These are phyloP conservation scores for Fusarium sp. DNA, from an alignment of 2,329 filamentous ascomycete species.

Conservation along the genomic window DNA sequence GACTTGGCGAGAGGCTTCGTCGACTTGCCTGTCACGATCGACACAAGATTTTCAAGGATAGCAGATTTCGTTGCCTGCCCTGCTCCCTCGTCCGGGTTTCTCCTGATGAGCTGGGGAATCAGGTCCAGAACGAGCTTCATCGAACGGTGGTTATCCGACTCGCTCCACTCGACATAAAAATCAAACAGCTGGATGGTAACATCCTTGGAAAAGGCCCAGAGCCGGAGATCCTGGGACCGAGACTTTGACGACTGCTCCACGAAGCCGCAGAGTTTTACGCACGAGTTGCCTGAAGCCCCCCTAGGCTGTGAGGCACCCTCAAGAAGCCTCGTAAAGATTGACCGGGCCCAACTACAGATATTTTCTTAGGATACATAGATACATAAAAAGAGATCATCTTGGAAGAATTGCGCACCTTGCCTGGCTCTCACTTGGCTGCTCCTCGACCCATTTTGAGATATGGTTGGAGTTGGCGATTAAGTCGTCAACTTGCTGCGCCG, in stretches of 20 bases:
- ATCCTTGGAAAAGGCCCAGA: slow-evolving; percentile 63
- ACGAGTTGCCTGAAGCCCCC: slow-evolving; percentile 66
- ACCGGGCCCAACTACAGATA: slow-evolving; percentile 46
- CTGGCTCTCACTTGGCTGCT: slow-evolving; percentile 48
- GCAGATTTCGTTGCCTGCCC: slow-evolving; percentile 53
- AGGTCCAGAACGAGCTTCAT: slow-evolving; percentile 72
- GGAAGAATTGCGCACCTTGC: slow-evolving; percentile 47
- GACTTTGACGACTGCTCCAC: slow-evolving; percentile 69
- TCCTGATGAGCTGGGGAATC: slow-evolving; percentile 60
- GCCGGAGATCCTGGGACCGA: slow-evolving; percentile 51
- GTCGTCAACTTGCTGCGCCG: slow-evolving; percentile 43
- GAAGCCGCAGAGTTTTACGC: slow-evolving; percentile 68
- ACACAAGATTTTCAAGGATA: slow-evolving; percentile 64
- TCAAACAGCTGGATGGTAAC: slow-evolving; percentile 64
- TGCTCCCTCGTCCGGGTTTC: slow-evolving; percentile 58
- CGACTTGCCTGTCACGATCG: slow-evolving; percentile 69
- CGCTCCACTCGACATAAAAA: slow-evolving; percentile 75
- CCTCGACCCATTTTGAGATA: slow-evolving; percentile 56
- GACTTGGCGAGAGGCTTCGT: slow-evolving; percentile 75
- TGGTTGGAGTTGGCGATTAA: slow-evolving; percentile 51
- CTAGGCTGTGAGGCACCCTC: slow-evolving; percentile 63
- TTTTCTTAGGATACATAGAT: slow-evolving; percentile 35
- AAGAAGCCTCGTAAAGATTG: slow-evolving; percentile 61
- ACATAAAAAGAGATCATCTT: slow-evolving; percentile 10
- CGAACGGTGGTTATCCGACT: slow-evolving; percentile 71